Conservation (phyloP, 768 basidiomycete genomes). For the Thelephora aurantiotincta region DNA sequence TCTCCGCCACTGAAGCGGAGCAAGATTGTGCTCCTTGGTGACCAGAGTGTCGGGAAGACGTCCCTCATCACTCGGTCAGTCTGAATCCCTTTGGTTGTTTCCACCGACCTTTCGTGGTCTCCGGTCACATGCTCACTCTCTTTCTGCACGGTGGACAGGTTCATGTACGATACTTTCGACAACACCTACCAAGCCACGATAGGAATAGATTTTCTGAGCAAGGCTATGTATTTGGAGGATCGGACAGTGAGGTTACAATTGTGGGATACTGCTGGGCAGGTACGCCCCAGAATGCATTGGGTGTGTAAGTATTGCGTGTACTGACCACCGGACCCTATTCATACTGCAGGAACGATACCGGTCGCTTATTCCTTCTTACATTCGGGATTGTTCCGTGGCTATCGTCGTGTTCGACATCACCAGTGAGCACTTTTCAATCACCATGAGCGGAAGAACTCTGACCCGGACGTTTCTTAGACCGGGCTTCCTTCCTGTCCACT, state of each 20-base stretch:
- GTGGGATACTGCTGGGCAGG: constrained; percentile 98
- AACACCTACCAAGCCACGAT: constrained; percentile 98
- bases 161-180: constrained; percentile 99
- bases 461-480: constrained; percentile 35
- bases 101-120: neutral
- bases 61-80: constrained; percentile 88
- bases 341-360: constrained; percentile 79
- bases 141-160: constrained; percentile 28
- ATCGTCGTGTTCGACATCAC: constrained; percentile 99
- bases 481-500: constrained; percentile 96
- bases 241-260: constrained; percentile 93
- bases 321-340: neutral
- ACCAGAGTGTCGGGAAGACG: constrained; percentile 98
- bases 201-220: constrained; percentile 98
- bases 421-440: constrained; percentile 37
- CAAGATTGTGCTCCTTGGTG: constrained; percentile 91
- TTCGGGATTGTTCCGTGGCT: constrained; percentile 95
- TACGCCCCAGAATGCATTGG: constrained; percentile 16
- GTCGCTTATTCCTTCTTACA: constrained; percentile 95
- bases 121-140: neutral
- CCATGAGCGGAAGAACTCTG: neutral
- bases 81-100: neutral
- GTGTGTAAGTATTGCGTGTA: neutral
- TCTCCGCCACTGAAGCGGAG: constrained; percentile 87
- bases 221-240: constrained; percentile 99